Percentiles rank a stretch among this genome's conserved stretches.
Conservation (phyloP, 2,329 filamentous ascomycete genomes). For the Botrytis deweyae region DNA sequence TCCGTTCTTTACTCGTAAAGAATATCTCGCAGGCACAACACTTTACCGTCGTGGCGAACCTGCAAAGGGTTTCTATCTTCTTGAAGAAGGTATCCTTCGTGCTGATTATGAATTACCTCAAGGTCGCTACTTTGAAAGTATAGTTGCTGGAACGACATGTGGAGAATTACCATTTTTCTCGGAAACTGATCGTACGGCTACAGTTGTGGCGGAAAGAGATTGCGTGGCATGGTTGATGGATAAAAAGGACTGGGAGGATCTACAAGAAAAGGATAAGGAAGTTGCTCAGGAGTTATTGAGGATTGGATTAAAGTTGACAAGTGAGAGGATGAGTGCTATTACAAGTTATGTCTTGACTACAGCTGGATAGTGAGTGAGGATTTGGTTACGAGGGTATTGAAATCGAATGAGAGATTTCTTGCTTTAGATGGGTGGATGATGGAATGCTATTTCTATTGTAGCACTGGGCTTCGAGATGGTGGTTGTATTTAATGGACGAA, state of each 20-base stretch:
- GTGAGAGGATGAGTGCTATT: slow-evolving; percentile 81
- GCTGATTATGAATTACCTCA: slow-evolving; percentile 91
- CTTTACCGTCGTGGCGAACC: slow-evolving; percentile 76
- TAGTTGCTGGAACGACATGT: slow-evolving; percentile 90
- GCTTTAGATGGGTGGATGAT: not conserved
- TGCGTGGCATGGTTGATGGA: slow-evolving; percentile 82
- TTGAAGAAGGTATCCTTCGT: slow-evolving; percentile 85
- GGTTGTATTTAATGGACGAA: slow-evolving; percentile 1
- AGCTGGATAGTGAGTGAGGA: slow-evolving; percentile 37
- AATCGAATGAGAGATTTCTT: not conserved
- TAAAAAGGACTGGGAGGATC: slow-evolving; percentile 64
- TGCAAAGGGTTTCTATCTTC: slow-evolving; percentile 82
- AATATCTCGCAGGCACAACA: slow-evolving; percentile 66
- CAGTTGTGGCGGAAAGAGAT: slow-evolving; percentile 77
- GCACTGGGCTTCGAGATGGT: not conserved
- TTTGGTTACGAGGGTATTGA: not conserved
- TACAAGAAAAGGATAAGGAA: slow-evolving; percentile 72
- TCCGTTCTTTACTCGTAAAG: slow-evolving; percentile 70
- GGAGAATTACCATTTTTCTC: slow-evolving; percentile 96
- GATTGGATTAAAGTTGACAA: slow-evolving; percentile 89
- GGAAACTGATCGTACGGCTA: slow-evolving; percentile 83
- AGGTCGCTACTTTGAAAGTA: slow-evolving; percentile 84
- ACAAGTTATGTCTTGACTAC: slow-evolving; percentile 51
- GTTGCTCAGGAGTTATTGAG: slow-evolving; percentile 81
- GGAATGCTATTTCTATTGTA: not conserved